Conservation (phyloP, 73 alveolate genomes). For the Tetrahymena borealis region DNA sequence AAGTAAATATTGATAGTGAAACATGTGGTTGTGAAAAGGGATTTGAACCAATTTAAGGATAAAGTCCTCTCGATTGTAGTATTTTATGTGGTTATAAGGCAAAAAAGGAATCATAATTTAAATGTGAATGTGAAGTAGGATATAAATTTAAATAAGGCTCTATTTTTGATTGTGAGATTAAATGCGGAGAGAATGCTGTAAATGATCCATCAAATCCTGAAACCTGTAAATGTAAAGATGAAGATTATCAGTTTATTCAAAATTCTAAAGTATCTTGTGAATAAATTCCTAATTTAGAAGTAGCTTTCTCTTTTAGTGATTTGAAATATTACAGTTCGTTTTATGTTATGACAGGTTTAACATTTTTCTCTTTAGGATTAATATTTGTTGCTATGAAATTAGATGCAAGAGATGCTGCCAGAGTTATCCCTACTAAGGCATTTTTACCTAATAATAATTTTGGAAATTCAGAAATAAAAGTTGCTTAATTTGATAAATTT, state of each 20-base stretch:
- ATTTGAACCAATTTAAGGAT: background rate
- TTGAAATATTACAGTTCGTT: background rate
- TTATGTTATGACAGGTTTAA: background rate
- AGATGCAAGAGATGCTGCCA: background rate
- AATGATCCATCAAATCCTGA: background rate
- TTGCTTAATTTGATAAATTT: background rate
- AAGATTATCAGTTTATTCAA: background rate
- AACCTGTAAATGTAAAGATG: background rate
- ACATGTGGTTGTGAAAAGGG: background rate
- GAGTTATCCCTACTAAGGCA: background rate
- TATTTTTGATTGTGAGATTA: background rate
- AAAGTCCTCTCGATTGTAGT: background rate
- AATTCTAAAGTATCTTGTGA: background rate
- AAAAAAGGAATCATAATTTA: background rate
- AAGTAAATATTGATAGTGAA: background rate
- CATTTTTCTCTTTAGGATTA: background rate
- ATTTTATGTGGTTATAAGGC: background rate
- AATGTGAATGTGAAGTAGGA: background rate
- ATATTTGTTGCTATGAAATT: background rate
- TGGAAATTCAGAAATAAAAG: background rate
- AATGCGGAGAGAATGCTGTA: background rate
- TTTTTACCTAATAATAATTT: background rate
- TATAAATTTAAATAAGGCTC: background rate
- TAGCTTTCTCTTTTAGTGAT: background rate
- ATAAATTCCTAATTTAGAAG: background rate